Evolutionary conservation across 805 yeast species (phyloP), one percentile per base, ranked within the genome.

Genomic region (Lipomyces orientalis): DNA sequence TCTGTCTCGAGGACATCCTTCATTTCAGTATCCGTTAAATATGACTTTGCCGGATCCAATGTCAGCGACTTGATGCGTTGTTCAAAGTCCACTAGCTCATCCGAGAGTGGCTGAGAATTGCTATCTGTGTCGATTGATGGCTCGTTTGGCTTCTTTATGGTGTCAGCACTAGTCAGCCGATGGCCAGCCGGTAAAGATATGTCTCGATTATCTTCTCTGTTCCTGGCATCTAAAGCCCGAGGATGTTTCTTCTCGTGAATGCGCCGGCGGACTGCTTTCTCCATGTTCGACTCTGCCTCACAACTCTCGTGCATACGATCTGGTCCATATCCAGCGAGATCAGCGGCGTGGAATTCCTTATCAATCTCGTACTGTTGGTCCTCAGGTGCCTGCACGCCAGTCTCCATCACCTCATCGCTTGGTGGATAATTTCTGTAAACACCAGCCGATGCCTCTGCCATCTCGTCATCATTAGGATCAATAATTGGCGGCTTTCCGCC

Each of bases 1-100:
- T 84, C 86, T 52, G 82, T 79, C 31, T 82, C 82, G 68, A 90
- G 79, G 71, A 88, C 88, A 1, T 83, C 86, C 43, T 81, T 22
- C 7, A 60, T 54, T 31, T 70, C 73, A 4, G 39, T n/a, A n/a
- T 64, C 71, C 3, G 64, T 22, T 49, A 69, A 52, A 49, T 60
- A 64, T 2, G 60, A 55, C 25, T 33, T 33, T 10, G 72, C 70
- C 54, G 71, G 66, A n/a, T 54, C 59, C 37, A 69, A 58, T 22
- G 67, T 49, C 6, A 68, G 62, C 3, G 54, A 43, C 56, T 54
- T 39, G 31, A 68, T 56, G 29, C 19, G 54, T 39, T 57, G 60
- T 22, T 52, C 34, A 16, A 43, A 43, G n/a, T 43, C 49, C 16
- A 8, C 49, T 43, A 22, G 49, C 34, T 51, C 52, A 43, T 62